Conservation (phyloP, 2,329 filamentous ascomycete species). For the Colletotrichum simmondsii region DNA sequence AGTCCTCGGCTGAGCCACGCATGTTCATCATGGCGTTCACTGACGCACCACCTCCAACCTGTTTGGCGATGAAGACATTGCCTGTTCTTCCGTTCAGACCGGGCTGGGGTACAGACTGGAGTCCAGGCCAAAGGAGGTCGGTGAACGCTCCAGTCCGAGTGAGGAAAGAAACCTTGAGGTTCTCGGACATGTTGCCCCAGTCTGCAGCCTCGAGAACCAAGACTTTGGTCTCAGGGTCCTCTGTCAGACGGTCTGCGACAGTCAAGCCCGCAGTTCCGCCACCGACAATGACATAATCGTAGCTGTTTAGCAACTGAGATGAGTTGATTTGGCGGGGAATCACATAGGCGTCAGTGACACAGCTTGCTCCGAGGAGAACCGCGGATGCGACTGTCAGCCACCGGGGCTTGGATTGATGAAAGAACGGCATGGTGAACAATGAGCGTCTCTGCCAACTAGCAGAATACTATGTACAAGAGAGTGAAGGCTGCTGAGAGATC, state of each 20-base stretch:
- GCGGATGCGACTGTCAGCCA: not conserved
- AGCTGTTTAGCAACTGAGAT: conserved; percentile 23
- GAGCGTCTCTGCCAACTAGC: not conserved
- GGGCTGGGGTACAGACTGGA: conserved; percentile 26
- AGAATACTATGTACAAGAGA: not conserved
- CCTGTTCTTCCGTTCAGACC: conserved; percentile 13
- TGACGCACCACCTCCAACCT: conserved; percentile 33
- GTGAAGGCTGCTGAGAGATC: not conserved
- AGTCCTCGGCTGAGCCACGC: conserved; percentile 32
- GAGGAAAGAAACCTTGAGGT: not conserved
- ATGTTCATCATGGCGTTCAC: conserved; percentile 36
- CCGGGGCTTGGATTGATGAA: conserved; percentile 27
- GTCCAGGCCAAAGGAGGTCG: not conserved
- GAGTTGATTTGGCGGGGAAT: conserved; percentile 20
- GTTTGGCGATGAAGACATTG: conserved; percentile 17
- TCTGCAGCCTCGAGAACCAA: conserved; percentile 29
- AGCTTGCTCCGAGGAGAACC: conserved; percentile 10
- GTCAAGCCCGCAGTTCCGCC: conserved; percentile 47
- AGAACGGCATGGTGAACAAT: conserved; percentile 15
- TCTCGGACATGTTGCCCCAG: conserved; percentile 23
- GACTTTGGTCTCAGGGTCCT: conserved; percentile 22
- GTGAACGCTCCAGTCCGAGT: not conserved
- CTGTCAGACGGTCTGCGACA: conserved; percentile 44
- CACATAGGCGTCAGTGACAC: conserved; percentile 13
- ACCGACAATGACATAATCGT: conserved; percentile 46